Conservation (phyloP, 805 yeast genomes). For the Nematodospora valgi region DNA sequence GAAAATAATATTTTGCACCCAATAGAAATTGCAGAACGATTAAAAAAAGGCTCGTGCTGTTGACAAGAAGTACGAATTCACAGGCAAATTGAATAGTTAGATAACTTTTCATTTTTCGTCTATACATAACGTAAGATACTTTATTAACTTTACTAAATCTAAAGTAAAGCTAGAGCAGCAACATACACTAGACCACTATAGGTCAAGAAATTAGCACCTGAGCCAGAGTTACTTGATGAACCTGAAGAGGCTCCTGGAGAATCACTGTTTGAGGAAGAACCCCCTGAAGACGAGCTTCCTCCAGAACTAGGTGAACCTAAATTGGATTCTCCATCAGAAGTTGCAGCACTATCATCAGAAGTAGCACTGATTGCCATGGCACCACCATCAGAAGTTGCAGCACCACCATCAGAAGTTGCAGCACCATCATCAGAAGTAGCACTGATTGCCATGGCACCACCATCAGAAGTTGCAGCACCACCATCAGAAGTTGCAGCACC, state of each 20-base stretch:
- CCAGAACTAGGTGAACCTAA: slow-evolving; percentile 1
- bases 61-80: too few relatives aligned
- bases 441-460: neutral
- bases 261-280: neutral
- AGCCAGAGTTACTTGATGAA: slow-evolving; percentile 1
- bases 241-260: slow-evolving; percentile 1
- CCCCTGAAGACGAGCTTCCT: slow-evolving; percentile 1
- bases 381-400: neutral
- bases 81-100: too few relatives aligned
- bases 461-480: neutral
- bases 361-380: neutral
- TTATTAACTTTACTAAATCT: too few relatives aligned
- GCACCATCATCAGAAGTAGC: neutral
- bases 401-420: neutral
- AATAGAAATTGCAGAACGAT: too few relatives aligned
- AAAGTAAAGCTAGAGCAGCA: slow-evolving; percentile 9
- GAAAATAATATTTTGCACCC: too few relatives aligned
- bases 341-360: neutral
- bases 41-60: too few relatives aligned
- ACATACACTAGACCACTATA: slow-evolving; percentile 5
- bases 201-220: slow-evolving; percentile 1
- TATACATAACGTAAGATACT: too few relatives aligned
- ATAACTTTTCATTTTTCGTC: too few relatives aligned
- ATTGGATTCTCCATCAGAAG: neutral
- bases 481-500: neutral